Percentiles rank a stretch among this genome's conserved stretches.
These are phyloP conservation scores for Neoscytalidium dimidiatum DNA, from an alignment of 2,329 filamentous ascomycete genomes.

Conservation along the genomic window DNA sequence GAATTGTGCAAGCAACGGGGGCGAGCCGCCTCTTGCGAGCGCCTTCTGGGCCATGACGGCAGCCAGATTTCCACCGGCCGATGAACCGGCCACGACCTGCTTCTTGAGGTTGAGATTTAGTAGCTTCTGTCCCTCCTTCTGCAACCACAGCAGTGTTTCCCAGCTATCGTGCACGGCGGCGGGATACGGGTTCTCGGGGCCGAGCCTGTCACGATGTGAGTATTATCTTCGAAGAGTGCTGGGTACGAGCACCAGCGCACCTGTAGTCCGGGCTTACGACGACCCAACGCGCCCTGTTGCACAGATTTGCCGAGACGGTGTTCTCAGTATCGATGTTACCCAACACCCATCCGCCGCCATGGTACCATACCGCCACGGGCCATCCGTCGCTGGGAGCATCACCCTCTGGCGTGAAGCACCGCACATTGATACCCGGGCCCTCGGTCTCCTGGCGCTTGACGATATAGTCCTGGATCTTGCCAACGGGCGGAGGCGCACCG, in stretches of 20 bases:
- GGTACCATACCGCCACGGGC: slow-evolving; percentile 44
- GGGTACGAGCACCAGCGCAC: not conserved
- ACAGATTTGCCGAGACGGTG: slow-evolving; percentile 28
- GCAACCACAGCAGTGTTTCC: slow-evolving; percentile 8
- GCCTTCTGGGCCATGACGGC: not conserved
- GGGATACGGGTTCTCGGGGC: slow-evolving; percentile 40
- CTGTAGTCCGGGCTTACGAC: slow-evolving; percentile 13
- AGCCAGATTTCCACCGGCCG: slow-evolving; percentile 28
- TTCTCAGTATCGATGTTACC: slow-evolving; percentile 38
- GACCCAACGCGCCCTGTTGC: slow-evolving; percentile 7
- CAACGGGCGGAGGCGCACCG: slow-evolving; percentile 31
- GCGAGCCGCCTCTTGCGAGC: not conserved
- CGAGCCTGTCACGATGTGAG: slow-evolving; percentile 26
- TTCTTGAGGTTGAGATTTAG: slow-evolving; percentile 27
- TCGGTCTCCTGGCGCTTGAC: slow-evolving; percentile 20
- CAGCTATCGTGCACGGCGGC: slow-evolving; percentile 36
- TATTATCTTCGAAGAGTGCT: not conserved
- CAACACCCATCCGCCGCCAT: slow-evolving; percentile 45
- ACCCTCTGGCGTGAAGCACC: slow-evolving; percentile 36
- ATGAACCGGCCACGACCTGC: slow-evolving; percentile 35
- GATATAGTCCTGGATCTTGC: slow-evolving; percentile 27
- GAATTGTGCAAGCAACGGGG: slow-evolving; percentile 21
- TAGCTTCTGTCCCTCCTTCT: slow-evolving; percentile 1
- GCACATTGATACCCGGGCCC: slow-evolving; percentile 31
- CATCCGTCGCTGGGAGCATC: slow-evolving; percentile 30